A percentile compares a stretch with the other conserved stretches of the same genome.
phyloP scores from a whole-genome alignment of 106 monocot genomes.

The Apostasia ramifera region DNA sequence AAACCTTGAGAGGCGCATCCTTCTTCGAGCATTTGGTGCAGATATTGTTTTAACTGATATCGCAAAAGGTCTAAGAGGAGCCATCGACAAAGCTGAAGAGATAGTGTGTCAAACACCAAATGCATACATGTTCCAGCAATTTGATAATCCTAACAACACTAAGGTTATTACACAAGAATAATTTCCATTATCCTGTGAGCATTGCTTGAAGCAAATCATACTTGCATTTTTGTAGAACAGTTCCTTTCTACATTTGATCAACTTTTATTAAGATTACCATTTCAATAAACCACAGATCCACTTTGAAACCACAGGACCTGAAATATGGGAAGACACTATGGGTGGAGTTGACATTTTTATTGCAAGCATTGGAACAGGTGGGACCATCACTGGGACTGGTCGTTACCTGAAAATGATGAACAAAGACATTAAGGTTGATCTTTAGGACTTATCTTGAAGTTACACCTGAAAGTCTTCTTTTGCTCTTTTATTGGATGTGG shows the following conservation, averaged over 20 bases:
- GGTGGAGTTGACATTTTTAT: conserved; percentile 79
- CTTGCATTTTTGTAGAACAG: background rate
- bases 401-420: conserved; percentile 89
- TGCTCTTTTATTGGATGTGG: too few relatives aligned
- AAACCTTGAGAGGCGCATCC: conserved; percentile 71
- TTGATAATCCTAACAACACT: conserved; percentile 78
- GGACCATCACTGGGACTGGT: conserved; percentile 84
- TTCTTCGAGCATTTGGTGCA: conserved; percentile 81
- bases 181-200: background rate
- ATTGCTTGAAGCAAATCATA: background rate
- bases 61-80: conserved; percentile 76
- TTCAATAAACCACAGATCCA: conserved; percentile 81
- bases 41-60: conserved; percentile 87
- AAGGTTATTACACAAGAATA: conserved; percentile 39
- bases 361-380: conserved; percentile 89
- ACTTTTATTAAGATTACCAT: conserved; percentile 22
- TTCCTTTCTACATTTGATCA: background rate
- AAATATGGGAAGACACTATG: conserved; percentile 97
- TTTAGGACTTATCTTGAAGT: background rate
- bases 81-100: conserved; percentile 79
- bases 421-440: conserved; percentile 73
- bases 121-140: conserved; percentile 91
- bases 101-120: conserved; percentile 57
- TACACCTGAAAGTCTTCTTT: background rate
- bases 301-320: conserved; percentile 97